Conservation (phyloP, 208 protist genomes). For the Trypanosoma platydactyli region DNA sequence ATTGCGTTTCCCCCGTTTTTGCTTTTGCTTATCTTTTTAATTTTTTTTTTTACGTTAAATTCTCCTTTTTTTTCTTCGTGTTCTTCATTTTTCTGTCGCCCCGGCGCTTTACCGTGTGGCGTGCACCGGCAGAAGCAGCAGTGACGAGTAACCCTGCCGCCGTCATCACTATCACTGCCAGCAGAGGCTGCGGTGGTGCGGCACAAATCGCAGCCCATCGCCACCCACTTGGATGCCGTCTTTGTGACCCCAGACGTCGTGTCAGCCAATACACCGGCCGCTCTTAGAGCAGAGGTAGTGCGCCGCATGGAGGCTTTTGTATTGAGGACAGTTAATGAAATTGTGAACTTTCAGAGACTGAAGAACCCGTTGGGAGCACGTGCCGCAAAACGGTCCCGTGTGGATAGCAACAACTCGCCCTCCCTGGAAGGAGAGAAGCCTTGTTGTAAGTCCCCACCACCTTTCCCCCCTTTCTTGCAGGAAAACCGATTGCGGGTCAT, state of each 20-base stretch:
- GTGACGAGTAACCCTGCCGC: background rate
- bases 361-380: background rate
- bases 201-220: background rate
- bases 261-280: slow-evolving; percentile 17
- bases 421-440: background rate
- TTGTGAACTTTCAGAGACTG: slow-evolving; percentile 21
- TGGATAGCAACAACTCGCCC: background rate
- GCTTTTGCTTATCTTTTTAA: background rate
- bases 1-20: background rate
- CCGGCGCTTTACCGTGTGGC: too few relatives aligned
- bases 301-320: slow-evolving; percentile 70
- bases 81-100: slow-evolving; percentile 9
- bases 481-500: slow-evolving; percentile 10
- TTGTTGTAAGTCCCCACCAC: slow-evolving; percentile 4
- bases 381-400: background rate
- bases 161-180: background rate
- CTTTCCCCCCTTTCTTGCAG: background rate
- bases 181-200: background rate
- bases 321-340: slow-evolving; percentile 26
- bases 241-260: slow-evolving; percentile 27
- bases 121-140: too few relatives aligned
- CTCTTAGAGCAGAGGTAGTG: slow-evolving; percentile 45
- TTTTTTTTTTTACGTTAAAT: background rate
- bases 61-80: slow-evolving; percentile 14
- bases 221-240: background rate